Percentiles rank a stretch among this genome's conserved stretches.
phyloP scores from a whole-genome alignment of 768 basidiomycete genomes.

The Lanmaoa rubissima region DNA sequence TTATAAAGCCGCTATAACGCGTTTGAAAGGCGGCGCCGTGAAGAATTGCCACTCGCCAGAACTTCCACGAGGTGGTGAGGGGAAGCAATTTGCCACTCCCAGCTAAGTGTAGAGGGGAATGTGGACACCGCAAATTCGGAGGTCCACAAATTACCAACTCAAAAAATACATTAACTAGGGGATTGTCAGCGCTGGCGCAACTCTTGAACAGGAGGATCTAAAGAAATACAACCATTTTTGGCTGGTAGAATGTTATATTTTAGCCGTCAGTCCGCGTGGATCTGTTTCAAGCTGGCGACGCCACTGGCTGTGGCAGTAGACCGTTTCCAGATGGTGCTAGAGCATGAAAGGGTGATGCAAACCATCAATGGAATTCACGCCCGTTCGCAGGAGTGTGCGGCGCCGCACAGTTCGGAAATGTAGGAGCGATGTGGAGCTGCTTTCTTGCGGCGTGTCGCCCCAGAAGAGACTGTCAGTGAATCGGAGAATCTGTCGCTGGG shows the following conservation, averaged over 20 bases:
- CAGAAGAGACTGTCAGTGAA: conserved; percentile 6
- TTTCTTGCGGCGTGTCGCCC: conserved; percentile 3
- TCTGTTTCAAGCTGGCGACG: not conserved
- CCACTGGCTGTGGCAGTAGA: conserved; percentile 1
- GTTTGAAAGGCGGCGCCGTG: not conserved
- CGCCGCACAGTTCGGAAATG: not conserved
- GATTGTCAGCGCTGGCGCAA: not conserved
- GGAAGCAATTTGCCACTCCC: no score
- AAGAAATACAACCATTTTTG: not conserved
- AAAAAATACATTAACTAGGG: not conserved
- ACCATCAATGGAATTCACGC: not conserved
- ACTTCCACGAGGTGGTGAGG: not conserved
- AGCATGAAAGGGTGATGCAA: not conserved
- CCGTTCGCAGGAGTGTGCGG: not conserved
- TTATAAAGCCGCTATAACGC: not conserved
- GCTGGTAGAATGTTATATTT: not conserved
- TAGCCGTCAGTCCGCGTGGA: not conserved
- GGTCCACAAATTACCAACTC: not conserved
- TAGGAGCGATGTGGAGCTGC: not conserved
- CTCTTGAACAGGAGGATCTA: not conserved
- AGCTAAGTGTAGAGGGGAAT: no score
- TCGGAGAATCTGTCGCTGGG: conserved; percentile 25
- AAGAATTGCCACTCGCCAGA: not conserved
- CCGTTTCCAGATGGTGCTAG: not conserved
- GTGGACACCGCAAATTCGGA: not conserved